Evolutionary conservation across 1,139 yeast species (phyloP).

Genomic region (Sugiyamaella grinbergsii): DNA sequence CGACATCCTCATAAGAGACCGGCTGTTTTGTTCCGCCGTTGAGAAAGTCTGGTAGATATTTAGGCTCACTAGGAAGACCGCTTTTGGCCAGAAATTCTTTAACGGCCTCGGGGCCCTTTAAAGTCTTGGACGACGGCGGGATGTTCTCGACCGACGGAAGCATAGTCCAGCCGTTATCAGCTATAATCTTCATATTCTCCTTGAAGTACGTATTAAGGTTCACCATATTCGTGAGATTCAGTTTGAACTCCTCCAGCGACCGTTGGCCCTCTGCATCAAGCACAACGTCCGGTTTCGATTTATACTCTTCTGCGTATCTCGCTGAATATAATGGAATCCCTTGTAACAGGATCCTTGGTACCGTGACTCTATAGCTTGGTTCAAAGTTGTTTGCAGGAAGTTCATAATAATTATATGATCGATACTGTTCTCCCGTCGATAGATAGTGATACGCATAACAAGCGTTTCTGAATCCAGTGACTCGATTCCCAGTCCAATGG

Average conservation of each 20-base stretch:
- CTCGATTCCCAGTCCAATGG: constrained; percentile 20
- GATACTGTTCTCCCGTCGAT: constrained; percentile 13
- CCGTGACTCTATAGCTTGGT: constrained; percentile 9
- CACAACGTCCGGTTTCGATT: constrained; percentile 8
- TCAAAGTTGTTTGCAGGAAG: constrained; percentile 8
- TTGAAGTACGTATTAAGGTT: constrained; percentile 12
- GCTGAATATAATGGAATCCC: constrained; percentile 17
- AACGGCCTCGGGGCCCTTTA: constrained; percentile 5
- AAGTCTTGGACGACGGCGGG: constrained; percentile 2
- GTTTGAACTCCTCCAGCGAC: constrained; percentile 11
- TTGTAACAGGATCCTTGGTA: constrained; percentile 13
- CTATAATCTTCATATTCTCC: constrained; percentile 7
- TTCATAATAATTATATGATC: constrained; percentile 9
- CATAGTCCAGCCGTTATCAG: constrained; percentile 13
- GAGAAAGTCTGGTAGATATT: constrained; percentile 4
- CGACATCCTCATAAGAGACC: not conserved
- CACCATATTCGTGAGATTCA: constrained; percentile 15
- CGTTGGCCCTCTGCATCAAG: constrained; percentile 18
- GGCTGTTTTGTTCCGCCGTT: not conserved
- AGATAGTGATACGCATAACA: constrained; percentile 18
- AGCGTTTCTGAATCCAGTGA: constrained; percentile 17
- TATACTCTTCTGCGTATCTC: constrained; percentile 13
- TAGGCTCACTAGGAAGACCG: constrained; percentile 9
- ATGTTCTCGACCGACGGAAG: constrained; percentile 12
- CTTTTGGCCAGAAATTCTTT: constrained; percentile 1